These are phyloP conservation scores for Torulaspora delbrueckii DNA, from an alignment of 805 yeast species.

Conservation along the genomic window DNA sequence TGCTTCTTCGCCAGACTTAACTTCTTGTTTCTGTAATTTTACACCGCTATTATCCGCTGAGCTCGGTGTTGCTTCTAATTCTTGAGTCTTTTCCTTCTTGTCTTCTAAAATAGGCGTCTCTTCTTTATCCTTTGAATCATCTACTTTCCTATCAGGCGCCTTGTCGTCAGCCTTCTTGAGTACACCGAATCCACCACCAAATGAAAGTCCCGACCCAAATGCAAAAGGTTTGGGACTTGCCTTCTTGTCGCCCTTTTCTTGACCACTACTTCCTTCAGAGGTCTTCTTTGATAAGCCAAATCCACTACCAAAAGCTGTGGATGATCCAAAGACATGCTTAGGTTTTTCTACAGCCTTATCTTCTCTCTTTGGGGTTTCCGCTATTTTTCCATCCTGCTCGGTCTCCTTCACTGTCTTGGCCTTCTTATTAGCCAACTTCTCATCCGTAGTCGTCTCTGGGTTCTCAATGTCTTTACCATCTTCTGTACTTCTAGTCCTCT, in stretches of 20 bases:
- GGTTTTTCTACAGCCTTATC: conserved; percentile 29
- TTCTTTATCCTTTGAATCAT: conserved; percentile 12
- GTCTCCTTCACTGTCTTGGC: conserved; percentile 1
- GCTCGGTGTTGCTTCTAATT: conserved; percentile 26
- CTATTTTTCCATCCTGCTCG: conserved; percentile 2
- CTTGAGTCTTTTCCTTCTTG: conserved; percentile 9
- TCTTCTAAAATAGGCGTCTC: conserved; percentile 14
- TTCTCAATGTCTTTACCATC: conserved; percentile 24
- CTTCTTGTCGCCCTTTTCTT: conserved; percentile 1
- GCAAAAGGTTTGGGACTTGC: conserved; percentile 26
- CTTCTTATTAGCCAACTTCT: conserved; percentile 4
- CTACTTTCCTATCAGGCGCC: conserved; percentile 2
- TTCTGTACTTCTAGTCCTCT: conserved; percentile 1
- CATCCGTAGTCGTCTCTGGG: conserved; percentile 9
- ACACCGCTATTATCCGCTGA: conserved; percentile 49
- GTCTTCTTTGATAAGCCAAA: conserved; percentile 33
- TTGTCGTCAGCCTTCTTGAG: conserved; percentile 17
- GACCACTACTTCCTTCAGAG: conserved; percentile 36
- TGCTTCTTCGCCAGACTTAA: conserved; percentile 85
- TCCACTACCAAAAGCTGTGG: conserved; percentile 45
- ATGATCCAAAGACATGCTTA: conserved; percentile 53
- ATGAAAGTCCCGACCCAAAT: conserved; percentile 44
- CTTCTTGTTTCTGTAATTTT: conserved; percentile 53
- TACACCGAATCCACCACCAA: conserved; percentile 37
- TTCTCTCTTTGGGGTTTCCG: conserved; percentile 5